Percentiles rank a stretch among this genome's conserved stretches.
These are phyloP conservation scores for Blastobotrys elegans DNA, from an alignment of 1,139 yeast genomes.

Conservation along the genomic window DNA sequence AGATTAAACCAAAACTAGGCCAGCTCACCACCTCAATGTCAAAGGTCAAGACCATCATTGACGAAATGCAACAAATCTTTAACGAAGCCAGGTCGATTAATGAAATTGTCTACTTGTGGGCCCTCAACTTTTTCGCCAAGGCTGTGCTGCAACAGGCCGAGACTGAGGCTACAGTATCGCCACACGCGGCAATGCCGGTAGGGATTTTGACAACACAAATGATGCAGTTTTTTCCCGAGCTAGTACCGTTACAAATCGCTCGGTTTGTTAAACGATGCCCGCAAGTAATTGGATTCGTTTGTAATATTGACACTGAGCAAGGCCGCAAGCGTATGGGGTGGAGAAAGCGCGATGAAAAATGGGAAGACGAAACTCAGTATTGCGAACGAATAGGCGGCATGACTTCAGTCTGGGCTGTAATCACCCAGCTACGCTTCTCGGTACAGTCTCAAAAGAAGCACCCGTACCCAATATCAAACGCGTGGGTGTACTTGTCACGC, in stretches of 20 bases:
- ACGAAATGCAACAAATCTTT: conserved; percentile 49
- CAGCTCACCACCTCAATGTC: conserved; percentile 69
- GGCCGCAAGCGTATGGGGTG: conserved; percentile 88
- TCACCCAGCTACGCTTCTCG: conserved; percentile 42
- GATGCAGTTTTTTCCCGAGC: conserved; percentile 55
- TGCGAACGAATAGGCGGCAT: conserved; percentile 87
- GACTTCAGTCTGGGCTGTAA: conserved; percentile 70
- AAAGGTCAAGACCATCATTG: conserved; percentile 50
- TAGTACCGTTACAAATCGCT: conserved; percentile 65
- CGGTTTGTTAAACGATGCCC: conserved; percentile 92
- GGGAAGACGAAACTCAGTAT: conserved; percentile 76
- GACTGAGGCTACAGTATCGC: conserved; percentile 78
- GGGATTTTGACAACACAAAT: conserved; percentile 60
- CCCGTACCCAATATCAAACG: conserved; percentile 48
- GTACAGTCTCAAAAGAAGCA: conserved; percentile 35
- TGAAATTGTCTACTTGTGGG: conserved; percentile 60
- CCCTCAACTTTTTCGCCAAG: conserved; percentile 76
- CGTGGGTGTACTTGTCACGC: conserved; percentile 74
- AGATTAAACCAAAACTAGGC: conserved; percentile 84
- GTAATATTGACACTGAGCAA: conserved; percentile 71
- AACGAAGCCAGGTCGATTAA: conserved; percentile 40
- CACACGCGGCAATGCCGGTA: conserved; percentile 74
- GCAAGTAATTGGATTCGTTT: conserved; percentile 71
- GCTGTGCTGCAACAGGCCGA: conserved; percentile 88
- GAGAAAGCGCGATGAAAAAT: conserved; percentile 53